Base-by-base conservation (phyloP, 192 early-diverging fungal species). In the Umbelopsis sp. region DNA sequence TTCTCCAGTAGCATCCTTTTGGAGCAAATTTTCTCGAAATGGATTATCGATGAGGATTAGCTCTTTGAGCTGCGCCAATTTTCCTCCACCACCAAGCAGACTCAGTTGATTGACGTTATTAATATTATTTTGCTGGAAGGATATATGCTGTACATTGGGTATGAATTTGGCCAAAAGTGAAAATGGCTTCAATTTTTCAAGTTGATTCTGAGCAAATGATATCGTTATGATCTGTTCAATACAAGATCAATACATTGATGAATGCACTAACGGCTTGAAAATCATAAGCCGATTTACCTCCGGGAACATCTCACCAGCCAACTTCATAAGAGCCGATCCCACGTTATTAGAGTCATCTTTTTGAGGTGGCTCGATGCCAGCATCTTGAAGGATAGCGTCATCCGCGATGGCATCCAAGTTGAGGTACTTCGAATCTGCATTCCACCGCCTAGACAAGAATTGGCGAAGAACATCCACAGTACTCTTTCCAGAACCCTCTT, bases 331-430 rank as follows among this genome's bases (percentile, higher is more conserved):
- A 11, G 56, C 56, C 14, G 29, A 29, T n/a, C 56, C 56, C 7
- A 62, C 56, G 17, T 34, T 34, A 16, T 34, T 62, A 14, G 56
- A 62, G 26, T 62, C 56, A 12, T 62, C 56, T n/a, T 29, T 34
- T 32, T 32, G 9, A 25, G 72, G 77, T 16, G 72, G 50, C 8
- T 52, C 44, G 51, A 78, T 78, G 0, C 47, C 72, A 29, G 45
- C 43, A 14, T 73, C 59, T 29, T 78, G 73, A 10, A 78, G 45
- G 12, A 78, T 69, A 5, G 77, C 69, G 41, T 78, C 77, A 10
- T 62, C 56, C 0, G 59, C 62, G 2, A 62, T 62, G 12, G 56
- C 56, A 5, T 29, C 31, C 29, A 62, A 32, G 14, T 62, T 62
- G 29, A 62, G 29, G 20, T 36, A 62, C 17, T 62, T 62, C 17